Percentiles rank a stretch among this genome's conserved stretches.
These are phyloP conservation scores for Pyrenophora seminiperda DNA, from an alignment of 2,329 filamentous ascomycete species.

Conservation along the genomic window DNA sequence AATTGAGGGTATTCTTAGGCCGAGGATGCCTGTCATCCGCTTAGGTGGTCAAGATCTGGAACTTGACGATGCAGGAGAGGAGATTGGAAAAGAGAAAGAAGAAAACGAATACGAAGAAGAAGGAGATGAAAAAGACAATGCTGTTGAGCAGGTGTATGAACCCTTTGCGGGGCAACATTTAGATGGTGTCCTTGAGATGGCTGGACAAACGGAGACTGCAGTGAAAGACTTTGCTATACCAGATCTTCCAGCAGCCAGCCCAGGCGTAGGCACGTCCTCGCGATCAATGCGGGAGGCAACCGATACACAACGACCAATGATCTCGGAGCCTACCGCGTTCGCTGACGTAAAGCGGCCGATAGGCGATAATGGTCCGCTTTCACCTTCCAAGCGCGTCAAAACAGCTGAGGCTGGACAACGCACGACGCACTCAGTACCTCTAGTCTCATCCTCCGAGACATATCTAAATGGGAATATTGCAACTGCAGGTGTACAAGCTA, in stretches of 20 bases:
- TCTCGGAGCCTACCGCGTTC: conserved; percentile 1
- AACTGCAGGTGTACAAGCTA: conserved; percentile 9
- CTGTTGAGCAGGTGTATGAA: conserved; percentile 51
- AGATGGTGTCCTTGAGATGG: conserved; percentile 29
- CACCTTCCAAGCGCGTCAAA: conserved; percentile 39
- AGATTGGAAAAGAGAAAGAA: conserved; percentile 23
- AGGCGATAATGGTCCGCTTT: conserved; percentile 23
- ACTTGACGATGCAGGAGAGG: conserved; percentile 32
- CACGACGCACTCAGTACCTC: conserved; percentile 4
- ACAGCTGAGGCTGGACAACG: conserved; percentile 18
- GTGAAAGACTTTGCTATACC: conserved; percentile 23
- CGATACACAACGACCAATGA: background rate
- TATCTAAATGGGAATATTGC: background rate
- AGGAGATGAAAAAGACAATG: conserved; percentile 52
- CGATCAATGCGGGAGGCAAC: background rate
- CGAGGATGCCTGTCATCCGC: conserved; percentile 53
- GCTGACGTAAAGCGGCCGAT: conserved; percentile 34
- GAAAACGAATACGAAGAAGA: conserved; percentile 35
- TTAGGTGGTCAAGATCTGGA: conserved; percentile 28
- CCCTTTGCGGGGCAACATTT: conserved; percentile 47
- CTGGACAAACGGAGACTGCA: conserved; percentile 13
- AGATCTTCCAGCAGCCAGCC: conserved; percentile 10
- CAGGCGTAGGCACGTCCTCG: background rate
- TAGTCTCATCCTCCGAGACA: conserved; percentile 5
- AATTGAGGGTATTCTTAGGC: conserved; percentile 72